A percentile compares a stretch with the other conserved stretches of the same genome.
phyloP scores from a whole-genome alignment of 805 yeast species.

The Yarrowia sp. region DNA sequence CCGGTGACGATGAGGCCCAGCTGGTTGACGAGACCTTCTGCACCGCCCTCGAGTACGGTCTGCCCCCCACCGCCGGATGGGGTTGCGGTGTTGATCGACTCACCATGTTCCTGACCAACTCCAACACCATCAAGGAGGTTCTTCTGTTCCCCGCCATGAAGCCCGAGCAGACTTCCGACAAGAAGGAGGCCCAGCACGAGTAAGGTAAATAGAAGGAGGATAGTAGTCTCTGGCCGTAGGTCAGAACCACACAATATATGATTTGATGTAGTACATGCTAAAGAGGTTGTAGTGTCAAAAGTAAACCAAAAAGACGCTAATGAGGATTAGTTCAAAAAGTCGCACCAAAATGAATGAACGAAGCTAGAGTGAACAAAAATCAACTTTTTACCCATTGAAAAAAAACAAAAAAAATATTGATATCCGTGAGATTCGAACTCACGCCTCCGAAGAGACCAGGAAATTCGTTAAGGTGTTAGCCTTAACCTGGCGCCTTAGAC shows the following conservation, averaged over 20 bases:
- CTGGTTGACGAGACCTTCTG: conserved; percentile 95
- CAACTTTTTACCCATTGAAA: too few relatives aligned
- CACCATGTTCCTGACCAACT: conserved; percentile 96
- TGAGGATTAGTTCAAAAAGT: too few relatives aligned
- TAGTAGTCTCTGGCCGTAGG: too few relatives aligned
- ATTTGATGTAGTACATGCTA: neutral
- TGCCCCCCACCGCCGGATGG: conserved; percentile 99
- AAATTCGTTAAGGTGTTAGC: conserved; percentile 33
- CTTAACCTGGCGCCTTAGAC: conserved; percentile 40
- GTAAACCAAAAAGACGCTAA: too few relatives aligned
- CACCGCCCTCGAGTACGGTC: conserved; percentile 96
- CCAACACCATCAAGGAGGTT: conserved; percentile 97
- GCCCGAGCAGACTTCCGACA: conserved; percentile 66
- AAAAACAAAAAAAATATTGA: conserved; percentile 4
- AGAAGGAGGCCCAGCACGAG: conserved; percentile 18
- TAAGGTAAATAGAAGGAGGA: neutral
- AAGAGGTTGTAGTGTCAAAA: too few relatives aligned
- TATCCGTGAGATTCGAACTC: conserved; percentile 39
- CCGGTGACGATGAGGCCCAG: conserved; percentile 99
- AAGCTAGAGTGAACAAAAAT: too few relatives aligned
- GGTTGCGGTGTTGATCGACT: conserved; percentile 99
- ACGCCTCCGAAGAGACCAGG: conserved; percentile 40
- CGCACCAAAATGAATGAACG: neutral
- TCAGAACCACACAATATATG: neutral
- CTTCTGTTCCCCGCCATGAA: conserved; percentile 97